Base-by-base conservation (phyloP, 2,329 filamentous ascomycete genomes). In the Trichocomaceae sp. region DNA sequence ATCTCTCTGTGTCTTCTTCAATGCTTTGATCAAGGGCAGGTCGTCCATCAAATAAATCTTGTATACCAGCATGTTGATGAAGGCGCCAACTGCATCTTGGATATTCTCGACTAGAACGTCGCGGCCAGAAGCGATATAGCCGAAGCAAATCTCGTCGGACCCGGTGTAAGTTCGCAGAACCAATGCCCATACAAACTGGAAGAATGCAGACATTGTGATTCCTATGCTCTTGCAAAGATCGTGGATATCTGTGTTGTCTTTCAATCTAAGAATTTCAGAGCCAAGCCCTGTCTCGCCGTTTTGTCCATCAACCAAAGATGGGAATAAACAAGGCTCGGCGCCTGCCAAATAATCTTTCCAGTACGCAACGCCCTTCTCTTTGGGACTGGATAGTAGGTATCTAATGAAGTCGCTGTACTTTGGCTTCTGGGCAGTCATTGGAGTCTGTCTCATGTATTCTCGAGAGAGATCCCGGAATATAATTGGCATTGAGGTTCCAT, bases 241-340 rank as follows among this genome's bases (percentile, higher is more conserved):
- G 17, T 65, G 62, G 5, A 70, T 45, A 3, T 62, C 55, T 0
- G 57, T 44, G 2, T 58, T 61, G 50, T 63, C 59, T 8, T 60
- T 56, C 20, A 67, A 58, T 9, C 13, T 23, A n/a, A 63, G n/a
- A 41, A 59, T 15, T 52, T 64, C 17, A 48, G 61, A 44, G 41
- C 59, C 6, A 41, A 63, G 19, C 29, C 29, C 41, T 20, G 55
- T 58, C 4, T 42, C 49, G 2, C 48, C 44, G 2, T 56, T 50
- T 2, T 9, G 41, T n/a, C 57, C 35, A 2, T 59, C 60, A 0
- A 57, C 61, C 7, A 70, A 52, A 0, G 60, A 47, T 3, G 76
- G 77, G 59, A 79, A 78, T 48, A 72, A 64, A 58, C 75, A 78
- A 1, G 77, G 72, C 60, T 78, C 75, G 20, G 73, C 56, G 9